phyloP scores from a whole-genome alignment of 2,329 filamentous ascomycete species.

The Hymenoscyphus occultus region DNA sequence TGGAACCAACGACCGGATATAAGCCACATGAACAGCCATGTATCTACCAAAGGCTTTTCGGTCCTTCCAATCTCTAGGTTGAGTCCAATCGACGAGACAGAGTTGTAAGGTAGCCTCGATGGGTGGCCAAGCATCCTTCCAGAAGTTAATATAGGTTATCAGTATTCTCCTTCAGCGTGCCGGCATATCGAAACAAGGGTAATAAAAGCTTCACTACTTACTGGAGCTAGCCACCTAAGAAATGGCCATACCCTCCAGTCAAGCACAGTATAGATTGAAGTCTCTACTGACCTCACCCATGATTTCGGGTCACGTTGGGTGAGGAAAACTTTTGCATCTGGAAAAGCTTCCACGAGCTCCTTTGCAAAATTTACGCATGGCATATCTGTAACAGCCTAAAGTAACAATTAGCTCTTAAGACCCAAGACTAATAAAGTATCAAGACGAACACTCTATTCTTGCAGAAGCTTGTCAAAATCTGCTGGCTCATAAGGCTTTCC shows the following conservation, averaged over 20 bases:
- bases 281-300: constrained; percentile 3
- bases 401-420: neutral
- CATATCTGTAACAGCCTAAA: constrained; percentile 4
- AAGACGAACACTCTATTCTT: constrained; percentile 5
- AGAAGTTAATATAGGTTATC: neutral
- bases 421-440: neutral
- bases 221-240: neutral
- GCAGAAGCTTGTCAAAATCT: constrained; percentile 8
- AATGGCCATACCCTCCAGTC: neutral
- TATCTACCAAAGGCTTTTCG: neutral
- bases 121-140: neutral
- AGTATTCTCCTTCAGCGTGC: neutral
- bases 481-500: neutral
- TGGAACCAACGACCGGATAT: neutral
- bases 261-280: constrained; percentile 4
- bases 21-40: neutral
- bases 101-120: neutral
- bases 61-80: neutral
- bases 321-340: constrained; percentile 8
- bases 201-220: neutral
- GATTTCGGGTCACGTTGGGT: constrained; percentile 6
- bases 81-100: neutral
- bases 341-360: constrained; percentile 5
- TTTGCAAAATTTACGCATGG: constrained; percentile 6
- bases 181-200: neutral